phyloP scores from a whole-genome alignment of 345 rosid species.

The Lumnitzera littorea region DNA sequence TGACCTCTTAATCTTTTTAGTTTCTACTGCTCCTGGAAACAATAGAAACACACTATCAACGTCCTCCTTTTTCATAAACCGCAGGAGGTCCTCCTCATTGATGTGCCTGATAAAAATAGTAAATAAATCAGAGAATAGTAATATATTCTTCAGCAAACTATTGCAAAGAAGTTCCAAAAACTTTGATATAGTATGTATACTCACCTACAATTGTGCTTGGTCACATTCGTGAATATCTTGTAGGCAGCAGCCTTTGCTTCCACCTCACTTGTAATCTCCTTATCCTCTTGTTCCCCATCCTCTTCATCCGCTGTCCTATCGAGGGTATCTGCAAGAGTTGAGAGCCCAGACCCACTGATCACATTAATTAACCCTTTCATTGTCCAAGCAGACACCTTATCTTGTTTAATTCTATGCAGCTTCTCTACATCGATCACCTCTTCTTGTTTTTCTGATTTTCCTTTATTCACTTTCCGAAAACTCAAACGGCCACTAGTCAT shows the following conservation, averaged over 20 bases:
- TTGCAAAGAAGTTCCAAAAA: background rate
- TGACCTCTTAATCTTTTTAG: constrained; percentile 50
- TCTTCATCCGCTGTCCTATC: constrained; percentile 33
- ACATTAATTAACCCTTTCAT: constrained; percentile 56
- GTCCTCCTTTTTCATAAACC: constrained; percentile 55
- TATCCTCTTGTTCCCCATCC: constrained; percentile 31
- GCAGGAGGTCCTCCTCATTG: constrained; percentile 60
- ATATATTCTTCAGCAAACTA: background rate
- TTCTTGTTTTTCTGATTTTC: constrained; percentile 24
- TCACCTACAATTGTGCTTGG: constrained; percentile 48
- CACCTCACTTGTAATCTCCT: constrained; percentile 59
- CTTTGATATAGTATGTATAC: constrained; percentile 10
- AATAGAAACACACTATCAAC: constrained; percentile 40
- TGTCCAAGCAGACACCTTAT: constrained; percentile 65
- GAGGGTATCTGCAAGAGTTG: constrained; percentile 22
- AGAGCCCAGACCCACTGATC: constrained; percentile 31
- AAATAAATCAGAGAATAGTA: constrained; percentile 4
- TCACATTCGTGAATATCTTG: constrained; percentile 51
- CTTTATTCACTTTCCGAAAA: constrained; percentile 23
- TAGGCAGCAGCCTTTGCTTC: constrained; percentile 66
- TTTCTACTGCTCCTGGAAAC: constrained; percentile 49
- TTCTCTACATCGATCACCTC: constrained; percentile 58
- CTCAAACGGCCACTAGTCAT: constrained; percentile 37
- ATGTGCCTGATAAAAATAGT: constrained; percentile 30
- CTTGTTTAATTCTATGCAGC: constrained; percentile 54